These are phyloP conservation scores for Saposhnikovia divaricata DNA, from an alignment of 129 eudicot species.

Conservation along the genomic window DNA sequence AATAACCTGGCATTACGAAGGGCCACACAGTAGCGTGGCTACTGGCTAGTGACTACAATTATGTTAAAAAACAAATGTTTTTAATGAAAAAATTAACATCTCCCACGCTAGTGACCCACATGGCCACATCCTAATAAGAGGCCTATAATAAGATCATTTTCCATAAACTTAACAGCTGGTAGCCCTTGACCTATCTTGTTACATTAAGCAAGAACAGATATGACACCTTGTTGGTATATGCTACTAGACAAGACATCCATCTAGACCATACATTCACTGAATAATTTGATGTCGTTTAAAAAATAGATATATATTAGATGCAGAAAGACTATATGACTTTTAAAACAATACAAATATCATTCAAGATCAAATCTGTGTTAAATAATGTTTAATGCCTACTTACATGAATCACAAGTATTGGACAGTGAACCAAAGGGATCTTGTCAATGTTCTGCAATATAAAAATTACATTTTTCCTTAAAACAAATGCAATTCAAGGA, in stretches of 20 bases:
- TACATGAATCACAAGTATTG: constrained; percentile 84
- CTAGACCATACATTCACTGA: neutral
- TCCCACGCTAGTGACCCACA: neutral
- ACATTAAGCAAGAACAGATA: neutral
- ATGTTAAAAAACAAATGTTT: neutral
- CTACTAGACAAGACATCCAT: neutral
- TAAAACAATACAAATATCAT: neutral
- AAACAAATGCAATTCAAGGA: neutral
- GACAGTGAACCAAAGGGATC: constrained; percentile 66
- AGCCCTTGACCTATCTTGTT: neutral
- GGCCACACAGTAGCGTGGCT: neutral
- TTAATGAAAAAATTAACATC: neutral
- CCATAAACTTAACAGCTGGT: neutral
- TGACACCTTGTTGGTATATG: constrained; percentile 2
- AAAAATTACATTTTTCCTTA: neutral
- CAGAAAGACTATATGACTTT: neutral
- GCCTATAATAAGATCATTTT: constrained; percentile 1
- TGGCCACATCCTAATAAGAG: neutral
- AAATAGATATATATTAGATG: neutral
- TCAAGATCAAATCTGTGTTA: neutral
- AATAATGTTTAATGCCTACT: constrained; percentile 25
- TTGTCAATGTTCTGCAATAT: constrained; percentile 83
- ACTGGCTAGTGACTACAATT: neutral
- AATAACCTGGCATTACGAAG: neutral
- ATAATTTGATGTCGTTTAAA: neutral